phyloP scores from a whole-genome alignment of 1,139 yeast species.

The Yamadazyma membranifaciens region DNA sequence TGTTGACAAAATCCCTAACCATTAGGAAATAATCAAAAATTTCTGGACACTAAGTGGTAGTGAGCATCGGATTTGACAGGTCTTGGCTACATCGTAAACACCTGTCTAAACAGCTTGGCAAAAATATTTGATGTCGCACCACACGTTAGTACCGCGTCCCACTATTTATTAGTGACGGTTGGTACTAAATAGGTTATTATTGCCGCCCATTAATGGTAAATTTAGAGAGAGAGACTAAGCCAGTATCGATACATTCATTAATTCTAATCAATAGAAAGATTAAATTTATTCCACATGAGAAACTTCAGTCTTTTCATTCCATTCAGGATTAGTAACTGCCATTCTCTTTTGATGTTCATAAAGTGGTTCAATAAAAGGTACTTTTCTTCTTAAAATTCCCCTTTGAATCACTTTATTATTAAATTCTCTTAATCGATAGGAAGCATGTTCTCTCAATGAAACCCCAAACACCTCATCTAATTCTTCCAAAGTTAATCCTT shows the following conservation, averaged over 20 bases:
- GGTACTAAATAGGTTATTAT: no score
- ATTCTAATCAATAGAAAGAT: neutral
- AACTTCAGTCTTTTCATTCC: constrained; percentile 59
- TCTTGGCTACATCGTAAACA: neutral
- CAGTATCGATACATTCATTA: no score
- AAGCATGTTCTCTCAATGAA: constrained; percentile 52
- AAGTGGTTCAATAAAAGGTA: constrained; percentile 51
- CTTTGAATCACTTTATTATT: constrained; percentile 43
- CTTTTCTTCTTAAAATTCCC: constrained; percentile 36
- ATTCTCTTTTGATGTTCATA: constrained; percentile 47
- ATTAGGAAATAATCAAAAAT: neutral
- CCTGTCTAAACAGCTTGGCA: neutral
- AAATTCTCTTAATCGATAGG: constrained; percentile 48
- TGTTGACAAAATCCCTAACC: no score
- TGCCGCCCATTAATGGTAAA: no score
- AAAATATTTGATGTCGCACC: no score
- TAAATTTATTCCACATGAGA: constrained; percentile 40
- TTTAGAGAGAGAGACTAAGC: no score
- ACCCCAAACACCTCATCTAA: constrained; percentile 70
- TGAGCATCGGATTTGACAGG: constrained; percentile 1
- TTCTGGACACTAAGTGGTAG: neutral
- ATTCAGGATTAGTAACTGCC: constrained; percentile 59
- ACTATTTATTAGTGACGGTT: no score
- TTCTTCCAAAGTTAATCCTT: constrained; percentile 68
- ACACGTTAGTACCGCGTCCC: no score